phyloP scores from a whole-genome alignment of 768 basidiomycete species.

The Serendipita sp. region DNA sequence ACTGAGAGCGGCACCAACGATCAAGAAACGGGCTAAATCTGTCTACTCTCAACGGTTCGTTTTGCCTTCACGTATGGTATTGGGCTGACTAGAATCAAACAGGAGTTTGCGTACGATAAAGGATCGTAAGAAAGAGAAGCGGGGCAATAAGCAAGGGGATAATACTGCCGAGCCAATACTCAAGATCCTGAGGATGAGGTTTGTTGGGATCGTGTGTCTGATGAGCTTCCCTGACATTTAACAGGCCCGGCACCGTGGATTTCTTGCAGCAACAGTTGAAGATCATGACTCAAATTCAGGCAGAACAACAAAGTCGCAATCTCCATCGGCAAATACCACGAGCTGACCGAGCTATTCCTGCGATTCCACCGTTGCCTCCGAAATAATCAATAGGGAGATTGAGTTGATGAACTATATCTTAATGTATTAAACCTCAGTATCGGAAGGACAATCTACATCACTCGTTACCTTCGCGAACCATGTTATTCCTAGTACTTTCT shows the following conservation, averaged over 20 bases:
- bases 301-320: constrained; percentile 34
- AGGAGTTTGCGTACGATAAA: constrained; percentile 87
- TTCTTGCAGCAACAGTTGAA: constrained; percentile 80
- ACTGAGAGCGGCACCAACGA: constrained; percentile 52
- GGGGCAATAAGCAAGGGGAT: constrained; percentile 51
- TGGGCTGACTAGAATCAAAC: not conserved
- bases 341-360: not conserved
- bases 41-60: constrained; percentile 63
- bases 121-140: constrained; percentile 85
- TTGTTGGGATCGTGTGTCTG: constrained; percentile 15
- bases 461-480: not conserved
- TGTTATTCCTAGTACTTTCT: constrained; percentile 1
- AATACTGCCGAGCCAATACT: constrained; percentile 79
- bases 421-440: no score
- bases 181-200: constrained; percentile 93
- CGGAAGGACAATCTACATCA: not conserved
- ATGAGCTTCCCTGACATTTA: not conserved
- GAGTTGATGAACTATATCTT: no score
- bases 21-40: constrained; percentile 84
- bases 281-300: constrained; percentile 67
- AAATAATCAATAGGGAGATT: not conserved
- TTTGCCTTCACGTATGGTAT: not conserved
- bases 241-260: constrained; percentile 62
- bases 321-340: not conserved
- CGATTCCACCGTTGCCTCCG: not conserved